phyloP scores from a whole-genome alignment of 2,329 filamentous ascomycete genomes.

The Dactylellina sp. region DNA sequence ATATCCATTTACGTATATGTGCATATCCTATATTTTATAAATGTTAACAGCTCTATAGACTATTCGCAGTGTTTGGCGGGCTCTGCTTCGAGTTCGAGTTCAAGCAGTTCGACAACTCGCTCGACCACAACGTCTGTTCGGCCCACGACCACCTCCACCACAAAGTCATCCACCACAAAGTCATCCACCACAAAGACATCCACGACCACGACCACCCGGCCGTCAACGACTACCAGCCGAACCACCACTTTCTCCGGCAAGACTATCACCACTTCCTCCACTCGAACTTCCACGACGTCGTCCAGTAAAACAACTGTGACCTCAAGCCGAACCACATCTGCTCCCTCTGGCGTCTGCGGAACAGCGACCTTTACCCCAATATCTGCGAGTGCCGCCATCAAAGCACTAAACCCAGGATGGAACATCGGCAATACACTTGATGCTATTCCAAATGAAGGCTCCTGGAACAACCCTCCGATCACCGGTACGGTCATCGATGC shows the following conservation, averaged over 20 bases:
- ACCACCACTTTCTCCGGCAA: slow-evolving; percentile 7
- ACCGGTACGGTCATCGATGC: slow-evolving; percentile 67
- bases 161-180: too few relatives aligned
- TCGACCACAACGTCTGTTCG: too few relatives aligned
- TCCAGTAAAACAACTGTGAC: slow-evolving; percentile 7
- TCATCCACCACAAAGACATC: slow-evolving; percentile 6
- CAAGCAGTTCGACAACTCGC: not conserved
- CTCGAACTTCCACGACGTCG: slow-evolving; percentile 2
- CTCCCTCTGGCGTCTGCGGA: slow-evolving; percentile 30
- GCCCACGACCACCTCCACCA: too few relatives aligned
- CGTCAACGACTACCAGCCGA: slow-evolving; percentile 5
- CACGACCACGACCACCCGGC: not conserved
- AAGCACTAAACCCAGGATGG: slow-evolving; percentile 70
- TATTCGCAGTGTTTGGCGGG: slow-evolving; percentile 54
- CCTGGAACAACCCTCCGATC: slow-evolving; percentile 71
- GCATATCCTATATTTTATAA: too few relatives aligned
- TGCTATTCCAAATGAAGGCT: slow-evolving; percentile 69
- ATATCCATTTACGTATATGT: too few relatives aligned
- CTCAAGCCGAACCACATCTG: slow-evolving; percentile 20
- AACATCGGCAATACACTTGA: slow-evolving; percentile 73
- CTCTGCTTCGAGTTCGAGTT: slow-evolving; percentile 29
- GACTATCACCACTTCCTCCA: slow-evolving; percentile 11
- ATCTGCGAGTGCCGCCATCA: slow-evolving; percentile 61
- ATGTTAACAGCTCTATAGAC: slow-evolving; percentile 8
- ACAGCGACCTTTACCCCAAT: slow-evolving; percentile 58